Conservation (phyloP, 768 basidiomycete genomes). For the Suillus clintonianus region DNA sequence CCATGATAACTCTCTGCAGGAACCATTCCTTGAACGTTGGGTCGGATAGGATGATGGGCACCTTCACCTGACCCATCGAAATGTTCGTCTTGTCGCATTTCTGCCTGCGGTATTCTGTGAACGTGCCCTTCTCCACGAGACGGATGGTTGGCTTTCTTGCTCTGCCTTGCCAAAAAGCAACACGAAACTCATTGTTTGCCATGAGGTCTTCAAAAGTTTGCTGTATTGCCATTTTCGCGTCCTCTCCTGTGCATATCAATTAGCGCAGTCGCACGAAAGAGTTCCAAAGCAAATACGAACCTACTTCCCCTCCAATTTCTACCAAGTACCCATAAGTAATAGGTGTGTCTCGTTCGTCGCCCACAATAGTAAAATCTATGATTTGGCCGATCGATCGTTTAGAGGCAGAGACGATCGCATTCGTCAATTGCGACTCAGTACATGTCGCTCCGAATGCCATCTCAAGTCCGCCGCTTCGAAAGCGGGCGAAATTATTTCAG, state of each 20-base stretch:
- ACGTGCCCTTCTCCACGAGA: conserved; percentile 8
- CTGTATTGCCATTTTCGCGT: neutral
- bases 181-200: neutral
- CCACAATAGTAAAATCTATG: conserved; percentile 7
- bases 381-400: conserved; percentile 1
- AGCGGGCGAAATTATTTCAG: neutral
- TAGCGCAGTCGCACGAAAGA: neutral
- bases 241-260: neutral
- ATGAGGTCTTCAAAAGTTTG: neutral
- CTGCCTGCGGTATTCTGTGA: conserved; percentile 10
- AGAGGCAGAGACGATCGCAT: neutral
- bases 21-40: conserved; percentile 6
- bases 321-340: conserved; percentile 6
- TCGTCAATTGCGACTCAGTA: conserved; percentile 3
- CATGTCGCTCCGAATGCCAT: neutral
- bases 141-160: conserved; percentile 8
- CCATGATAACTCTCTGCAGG: conserved; percentile 3
- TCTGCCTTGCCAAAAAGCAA: neutral
- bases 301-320: conserved; percentile 1
- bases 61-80: conserved; percentile 8
- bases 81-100: neutral
- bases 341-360: neutral
- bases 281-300: neutral
- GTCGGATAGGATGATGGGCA: conserved; percentile 9
- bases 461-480: conserved; percentile 9